Evolutionary conservation across 2,329 filamentous ascomycete genomes (phyloP), one percentile per base, ranked within the genome.

Genomic region (Xenoacremonium recifei): DNA sequence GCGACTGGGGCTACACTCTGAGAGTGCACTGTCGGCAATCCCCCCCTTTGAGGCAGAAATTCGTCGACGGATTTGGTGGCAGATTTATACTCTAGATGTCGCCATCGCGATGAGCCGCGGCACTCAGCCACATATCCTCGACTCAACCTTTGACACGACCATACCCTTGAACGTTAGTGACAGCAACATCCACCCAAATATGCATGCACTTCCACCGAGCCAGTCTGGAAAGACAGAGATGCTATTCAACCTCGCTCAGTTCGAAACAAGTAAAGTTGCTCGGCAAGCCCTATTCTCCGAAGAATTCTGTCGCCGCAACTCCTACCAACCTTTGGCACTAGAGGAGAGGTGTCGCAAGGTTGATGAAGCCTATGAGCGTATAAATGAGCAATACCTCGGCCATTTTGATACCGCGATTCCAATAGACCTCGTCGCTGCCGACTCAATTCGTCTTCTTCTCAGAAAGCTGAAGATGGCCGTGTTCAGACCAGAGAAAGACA

Each of bases 91-190:
- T 10, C 60, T 75, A 3, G 73, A 77, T 49, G 64, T 68, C 11
- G 62, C 74, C 33, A 67, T 73, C 5, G 72, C 72, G 6, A 75
- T 80, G 51, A 77, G 80, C 44, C 73, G 79, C 50, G 76, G 76
- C 3, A 35, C 51, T 27, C 41, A 49, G 12, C 48, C 48, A 21
- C 35, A 13, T 6, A 40, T 53, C 25, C 10, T 46, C 13, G 40
- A 42, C 15, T 18, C 20, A 16, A 37, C n/a, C 5, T 29, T 25
- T 7, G 18, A 36, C 6, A 34, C 32, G 3, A 21, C 39, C 21
- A 23, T 37, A n/a, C 42, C 37, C 2, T 15, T 23, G 11, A 44
- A 40, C n/a, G n/a, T 37, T 9, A 16, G 40, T 27, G 37, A 44
- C 15, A 34, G 12, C 6, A 33, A 19, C 29, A 6, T 44, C 3